A percentile compares a stretch with the other conserved stretches of the same genome.
Evolutionary conservation across 129 eudicot genomes (phyloP).

Genomic region (Rutidosis leptorrhynchoides): DNA sequence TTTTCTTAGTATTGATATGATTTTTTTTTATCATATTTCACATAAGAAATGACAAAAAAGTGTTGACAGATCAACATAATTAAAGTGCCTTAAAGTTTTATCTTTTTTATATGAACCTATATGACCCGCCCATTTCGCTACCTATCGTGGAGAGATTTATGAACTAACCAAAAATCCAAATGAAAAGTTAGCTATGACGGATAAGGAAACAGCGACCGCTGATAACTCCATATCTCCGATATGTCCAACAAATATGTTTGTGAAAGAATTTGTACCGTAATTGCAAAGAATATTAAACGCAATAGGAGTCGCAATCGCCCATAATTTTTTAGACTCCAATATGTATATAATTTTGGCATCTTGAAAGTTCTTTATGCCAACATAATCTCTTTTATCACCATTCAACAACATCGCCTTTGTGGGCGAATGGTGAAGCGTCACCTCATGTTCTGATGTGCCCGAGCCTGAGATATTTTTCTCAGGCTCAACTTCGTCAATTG

Average conservation of each 20-base stretch:
- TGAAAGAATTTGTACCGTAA: conserved; percentile 76
- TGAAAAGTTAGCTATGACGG: conserved; percentile 62
- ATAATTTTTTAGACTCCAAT: conserved; percentile 49
- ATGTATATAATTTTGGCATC: conserved; percentile 14
- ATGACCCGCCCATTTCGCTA: neutral
- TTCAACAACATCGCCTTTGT: neutral
- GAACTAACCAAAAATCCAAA: conserved; percentile 74
- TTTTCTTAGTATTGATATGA: neutral
- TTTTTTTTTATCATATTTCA: no score
- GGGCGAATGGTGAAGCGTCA: neutral
- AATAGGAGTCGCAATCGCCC: conserved; percentile 72
- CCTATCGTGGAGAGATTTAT: neutral
- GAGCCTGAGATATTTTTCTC: neutral
- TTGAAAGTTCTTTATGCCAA: neutral
- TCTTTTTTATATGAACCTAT: no score
- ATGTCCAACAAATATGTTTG: conserved; percentile 74
- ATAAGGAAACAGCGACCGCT: conserved; percentile 59
- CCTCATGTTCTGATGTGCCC: neutral
- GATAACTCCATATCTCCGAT: conserved; percentile 74
- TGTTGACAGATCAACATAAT: neutral
- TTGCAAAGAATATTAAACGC: conserved; percentile 76
- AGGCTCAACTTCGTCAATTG: neutral
- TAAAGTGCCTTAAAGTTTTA: neutral
- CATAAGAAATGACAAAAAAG: neutral
- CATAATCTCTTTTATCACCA: neutral